phyloP scores from a whole-genome alignment of 768 basidiomycete genomes.

The Boletus rufocinnamomeus region DNA sequence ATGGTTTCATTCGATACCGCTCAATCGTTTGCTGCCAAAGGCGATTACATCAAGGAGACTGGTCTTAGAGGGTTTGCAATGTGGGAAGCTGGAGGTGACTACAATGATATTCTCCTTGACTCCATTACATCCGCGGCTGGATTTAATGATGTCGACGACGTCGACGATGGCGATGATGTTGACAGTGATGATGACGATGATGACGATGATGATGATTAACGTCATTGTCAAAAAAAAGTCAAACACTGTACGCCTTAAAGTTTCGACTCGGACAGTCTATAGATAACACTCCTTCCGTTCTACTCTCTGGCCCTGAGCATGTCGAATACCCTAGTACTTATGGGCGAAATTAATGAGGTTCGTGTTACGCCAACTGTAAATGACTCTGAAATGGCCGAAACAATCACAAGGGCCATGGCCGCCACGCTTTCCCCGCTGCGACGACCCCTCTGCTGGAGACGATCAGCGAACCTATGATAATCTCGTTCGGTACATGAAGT shows the following conservation, averaged over 20 bases:
- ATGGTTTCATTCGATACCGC: slow-evolving; percentile 69
- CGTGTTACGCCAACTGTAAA: background rate
- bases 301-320: background rate
- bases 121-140: slow-evolving; percentile 41
- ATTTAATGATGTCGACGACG: no score
- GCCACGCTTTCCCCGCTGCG: slow-evolving; percentile 29
- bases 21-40: slow-evolving; percentile 60
- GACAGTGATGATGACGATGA: no score
- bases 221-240: no score
- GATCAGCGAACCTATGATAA: slow-evolving; percentile 41
- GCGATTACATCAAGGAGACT: slow-evolving; percentile 52
- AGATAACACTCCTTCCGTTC: background rate
- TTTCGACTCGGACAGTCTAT: no score
- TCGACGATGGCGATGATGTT: no score
- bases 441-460: slow-evolving; percentile 33
- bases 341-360: slow-evolving; percentile 5
- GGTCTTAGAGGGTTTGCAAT: slow-evolving; percentile 67
- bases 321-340: background rate
- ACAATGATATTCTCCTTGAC: slow-evolving; percentile 59
- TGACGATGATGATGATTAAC: no score
- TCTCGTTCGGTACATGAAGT: slow-evolving; percentile 49
- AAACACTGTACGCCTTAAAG: no score
- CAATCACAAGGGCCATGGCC: slow-evolving; percentile 16
- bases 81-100: slow-evolving; percentile 74
- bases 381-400: slow-evolving; percentile 8